Evolutionary conservation across 139 green algal species (phyloP).

Genomic region (Pleodorina starrii): DNA sequence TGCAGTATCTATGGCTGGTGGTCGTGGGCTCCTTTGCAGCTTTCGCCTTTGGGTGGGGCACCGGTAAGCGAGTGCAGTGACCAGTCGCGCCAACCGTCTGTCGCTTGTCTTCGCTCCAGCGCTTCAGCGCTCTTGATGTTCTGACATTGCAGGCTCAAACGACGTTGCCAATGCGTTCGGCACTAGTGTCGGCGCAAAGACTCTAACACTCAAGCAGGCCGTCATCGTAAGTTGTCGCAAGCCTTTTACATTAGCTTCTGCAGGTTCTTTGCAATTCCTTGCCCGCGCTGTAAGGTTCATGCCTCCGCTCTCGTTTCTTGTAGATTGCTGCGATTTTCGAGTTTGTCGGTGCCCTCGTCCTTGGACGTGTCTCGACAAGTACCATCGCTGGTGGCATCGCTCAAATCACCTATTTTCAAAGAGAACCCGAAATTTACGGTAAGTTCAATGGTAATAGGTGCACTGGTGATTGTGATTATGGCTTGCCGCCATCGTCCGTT

Average conservation of each 20-base stretch:
- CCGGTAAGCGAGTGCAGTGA: neutral
- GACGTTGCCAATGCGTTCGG: slow-evolving; percentile 59
- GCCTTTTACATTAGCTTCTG: too few relatives aligned
- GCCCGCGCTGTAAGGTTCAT: too few relatives aligned
- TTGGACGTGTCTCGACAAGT: slow-evolving; percentile 57
- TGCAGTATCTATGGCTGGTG: slow-evolving; percentile 55
- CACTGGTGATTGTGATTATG: neutral
- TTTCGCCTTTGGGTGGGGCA: slow-evolving; percentile 26
- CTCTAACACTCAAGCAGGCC: slow-evolving; percentile 62
- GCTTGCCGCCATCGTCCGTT: neutral
- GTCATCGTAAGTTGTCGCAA: slow-evolving; percentile 49
- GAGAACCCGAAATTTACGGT: slow-evolving; percentile 17
- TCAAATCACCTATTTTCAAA: neutral
- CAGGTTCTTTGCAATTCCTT: too few relatives aligned
- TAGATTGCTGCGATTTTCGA: slow-evolving; percentile 49
- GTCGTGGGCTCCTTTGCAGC: slow-evolving; percentile 43
- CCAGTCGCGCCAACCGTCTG: too few relatives aligned
- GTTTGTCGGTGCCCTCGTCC: slow-evolving; percentile 62
- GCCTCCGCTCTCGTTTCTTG: neutral
- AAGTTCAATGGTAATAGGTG: neutral
- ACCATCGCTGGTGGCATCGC: slow-evolving; percentile 55
- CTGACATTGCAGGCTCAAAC: slow-evolving; percentile 48
- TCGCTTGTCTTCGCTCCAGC: too few relatives aligned
- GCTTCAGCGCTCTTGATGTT: too few relatives aligned
- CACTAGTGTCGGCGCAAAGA: slow-evolving; percentile 69